These are phyloP conservation scores for Pharus latifolius DNA, from an alignment of 176 grass and related monocot genomes.

Conservation along the genomic window DNA sequence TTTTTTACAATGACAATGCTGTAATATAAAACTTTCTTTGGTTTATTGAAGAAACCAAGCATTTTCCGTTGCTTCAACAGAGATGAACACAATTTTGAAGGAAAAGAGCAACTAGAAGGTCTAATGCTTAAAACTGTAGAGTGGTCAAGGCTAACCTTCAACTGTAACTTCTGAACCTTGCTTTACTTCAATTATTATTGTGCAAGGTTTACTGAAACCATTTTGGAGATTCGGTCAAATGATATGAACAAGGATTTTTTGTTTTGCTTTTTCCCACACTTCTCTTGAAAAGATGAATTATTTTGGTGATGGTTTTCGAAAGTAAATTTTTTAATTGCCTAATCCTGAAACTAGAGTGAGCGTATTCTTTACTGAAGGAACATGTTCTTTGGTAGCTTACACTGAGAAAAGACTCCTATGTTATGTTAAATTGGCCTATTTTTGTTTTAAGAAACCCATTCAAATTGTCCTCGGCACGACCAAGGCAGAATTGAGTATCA, in stretches of 20 bases:
- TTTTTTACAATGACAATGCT: background rate
- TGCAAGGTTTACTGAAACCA: background rate
- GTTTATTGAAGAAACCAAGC: background rate
- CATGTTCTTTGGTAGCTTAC: background rate
- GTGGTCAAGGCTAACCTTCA: background rate
- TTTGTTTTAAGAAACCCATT: background rate
- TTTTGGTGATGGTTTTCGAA: background rate
- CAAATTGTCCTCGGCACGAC: background rate
- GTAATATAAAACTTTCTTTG: background rate
- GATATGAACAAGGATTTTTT: background rate
- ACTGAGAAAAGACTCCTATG: background rate
- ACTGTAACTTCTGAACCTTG: background rate
- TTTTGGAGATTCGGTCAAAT: background rate
- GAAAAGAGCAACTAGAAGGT: background rate
- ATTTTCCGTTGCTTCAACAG: background rate
- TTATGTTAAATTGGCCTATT: background rate
- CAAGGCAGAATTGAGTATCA: background rate
- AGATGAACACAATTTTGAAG: background rate
- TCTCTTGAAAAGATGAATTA: background rate
- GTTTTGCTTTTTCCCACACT: background rate
- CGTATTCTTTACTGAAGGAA: background rate
- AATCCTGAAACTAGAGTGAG: background rate
- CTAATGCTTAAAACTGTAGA: background rate
- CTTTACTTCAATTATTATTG: background rate
- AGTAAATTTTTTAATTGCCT: no score